phyloP scores from a whole-genome alignment of 305 asterid species.

The Euphrasia arctica region DNA sequence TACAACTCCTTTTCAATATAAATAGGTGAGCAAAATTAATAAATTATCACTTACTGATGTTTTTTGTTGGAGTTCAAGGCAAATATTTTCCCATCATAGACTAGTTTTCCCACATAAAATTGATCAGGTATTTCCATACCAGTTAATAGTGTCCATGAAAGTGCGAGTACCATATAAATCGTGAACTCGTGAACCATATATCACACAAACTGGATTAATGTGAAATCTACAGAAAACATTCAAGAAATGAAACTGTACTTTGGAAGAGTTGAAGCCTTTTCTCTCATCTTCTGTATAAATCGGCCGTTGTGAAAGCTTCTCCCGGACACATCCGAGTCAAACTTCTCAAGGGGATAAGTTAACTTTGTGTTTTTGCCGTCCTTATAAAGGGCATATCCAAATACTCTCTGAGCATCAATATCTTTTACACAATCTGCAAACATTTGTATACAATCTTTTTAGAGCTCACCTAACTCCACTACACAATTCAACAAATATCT shows the following conservation, averaged over 20 bases:
- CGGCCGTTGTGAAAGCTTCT: constrained; percentile 85
- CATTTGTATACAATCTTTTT: constrained; percentile 9
- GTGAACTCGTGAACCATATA: constrained; percentile 7
- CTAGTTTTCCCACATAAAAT: neutral
- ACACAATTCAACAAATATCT: constrained; percentile 7
- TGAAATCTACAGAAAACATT: neutral
- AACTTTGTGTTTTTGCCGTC: constrained; percentile 54
- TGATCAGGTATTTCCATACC: constrained; percentile 8
- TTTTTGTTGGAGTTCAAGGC: no score
- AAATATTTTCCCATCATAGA: no score
- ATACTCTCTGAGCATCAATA: constrained; percentile 69
- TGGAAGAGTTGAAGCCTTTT: constrained; percentile 64
- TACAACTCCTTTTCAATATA: no score
- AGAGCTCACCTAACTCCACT: constrained; percentile 6
- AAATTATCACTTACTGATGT: no score
- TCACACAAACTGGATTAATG: neutral
- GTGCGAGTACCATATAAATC: constrained; percentile 10
- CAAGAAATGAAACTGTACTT: constrained; percentile 40
- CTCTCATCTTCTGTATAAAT: constrained; percentile 73
- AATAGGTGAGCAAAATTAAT: no score
- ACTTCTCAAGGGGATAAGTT: constrained; percentile 70
- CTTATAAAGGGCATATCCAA: constrained; percentile 66
- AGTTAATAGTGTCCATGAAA: neutral
- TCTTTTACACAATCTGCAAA: constrained; percentile 53
- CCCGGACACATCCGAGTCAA: constrained; percentile 54